phyloP scores from a whole-genome alignment of 805 yeast species.

The Yamadazyma laniorum region DNA sequence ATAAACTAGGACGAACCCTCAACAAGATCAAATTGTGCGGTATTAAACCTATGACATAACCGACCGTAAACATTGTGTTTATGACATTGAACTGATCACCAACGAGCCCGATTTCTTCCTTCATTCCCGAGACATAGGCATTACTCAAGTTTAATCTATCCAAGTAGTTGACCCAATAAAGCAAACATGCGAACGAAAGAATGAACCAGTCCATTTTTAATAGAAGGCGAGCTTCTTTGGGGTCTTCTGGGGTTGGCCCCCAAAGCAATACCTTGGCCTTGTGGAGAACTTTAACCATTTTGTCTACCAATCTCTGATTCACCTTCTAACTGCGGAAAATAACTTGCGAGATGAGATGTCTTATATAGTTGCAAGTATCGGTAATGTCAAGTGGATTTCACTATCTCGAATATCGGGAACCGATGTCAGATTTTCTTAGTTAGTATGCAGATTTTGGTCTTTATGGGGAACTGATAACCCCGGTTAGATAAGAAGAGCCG shows the following conservation, averaged over 20 bases:
- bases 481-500: too few relatives aligned
- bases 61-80: constrained; percentile 57
- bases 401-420: not conserved
- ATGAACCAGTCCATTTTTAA: constrained; percentile 42
- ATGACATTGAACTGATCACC: constrained; percentile 52
- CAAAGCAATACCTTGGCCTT: constrained; percentile 20
- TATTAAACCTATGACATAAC: constrained; percentile 59
- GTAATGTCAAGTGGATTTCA: too few relatives aligned
- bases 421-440: not conserved
- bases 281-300: not conserved
- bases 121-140: constrained; percentile 70
- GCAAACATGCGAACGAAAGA: constrained; percentile 39
- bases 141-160: constrained; percentile 42
- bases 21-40: constrained; percentile 58
- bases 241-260: constrained; percentile 32
- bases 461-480: too few relatives aligned
- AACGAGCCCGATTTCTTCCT: constrained; percentile 48
- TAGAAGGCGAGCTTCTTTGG: constrained; percentile 29
- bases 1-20: constrained; percentile 53
- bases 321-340: too few relatives aligned
- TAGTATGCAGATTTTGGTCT: not conserved
- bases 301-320: too few relatives aligned
- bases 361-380: too few relatives aligned
- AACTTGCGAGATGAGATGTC: too few relatives aligned
- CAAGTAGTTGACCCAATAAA: constrained; percentile 52